Percentiles rank a stretch among this genome's conserved stretches.
phyloP scores from a whole-genome alignment of 352 stramenopile genomes.

The Pythium vanterpoolii region DNA sequence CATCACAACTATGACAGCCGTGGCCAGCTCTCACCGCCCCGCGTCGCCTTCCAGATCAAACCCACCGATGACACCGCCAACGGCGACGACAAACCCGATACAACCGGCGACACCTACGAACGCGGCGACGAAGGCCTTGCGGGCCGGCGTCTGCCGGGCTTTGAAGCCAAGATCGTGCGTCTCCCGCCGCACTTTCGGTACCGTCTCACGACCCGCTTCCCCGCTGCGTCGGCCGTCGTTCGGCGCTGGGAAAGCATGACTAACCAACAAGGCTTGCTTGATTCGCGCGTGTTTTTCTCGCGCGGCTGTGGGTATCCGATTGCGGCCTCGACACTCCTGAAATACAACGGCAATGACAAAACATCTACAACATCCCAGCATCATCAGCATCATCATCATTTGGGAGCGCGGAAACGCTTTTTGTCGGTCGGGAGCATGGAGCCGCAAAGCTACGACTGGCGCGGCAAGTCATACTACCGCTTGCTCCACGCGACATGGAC shows the following conservation, averaged over 20 bases:
- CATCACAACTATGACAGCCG: conserved; percentile 6
- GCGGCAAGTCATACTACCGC: conserved; percentile 84
- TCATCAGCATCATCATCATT: too few relatives aligned
- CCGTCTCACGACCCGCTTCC: conserved; percentile 76
- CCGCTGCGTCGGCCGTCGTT: conserved; percentile 70
- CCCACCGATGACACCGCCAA: not conserved
- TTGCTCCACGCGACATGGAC: conserved; percentile 79
- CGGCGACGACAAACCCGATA: not conserved
- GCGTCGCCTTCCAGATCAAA: conserved; percentile 13
- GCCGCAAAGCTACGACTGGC: conserved; percentile 74
- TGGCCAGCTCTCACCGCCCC: conserved; percentile 4
- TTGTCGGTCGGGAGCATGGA: conserved; percentile 55
- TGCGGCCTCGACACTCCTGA: conserved; percentile 74
- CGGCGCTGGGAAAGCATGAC: conserved; percentile 69
- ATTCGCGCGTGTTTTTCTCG: conserved; percentile 80
- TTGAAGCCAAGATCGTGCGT: conserved; percentile 61
- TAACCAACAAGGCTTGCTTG: conserved; percentile 60
- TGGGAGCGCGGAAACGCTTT: conserved; percentile 39
- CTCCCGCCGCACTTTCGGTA: conserved; percentile 70
- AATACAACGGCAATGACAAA: conserved; percentile 83
- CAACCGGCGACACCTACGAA: not conserved
- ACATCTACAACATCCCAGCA: conserved; percentile 20
- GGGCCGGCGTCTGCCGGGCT: conserved; percentile 61
- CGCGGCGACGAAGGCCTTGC: conserved; percentile 42
- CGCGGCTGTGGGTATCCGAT: conserved; percentile 82